Evolutionary conservation across 148 eudicot genomes (phyloP).

Genomic region (Vaccinium vitisidaea): DNA sequence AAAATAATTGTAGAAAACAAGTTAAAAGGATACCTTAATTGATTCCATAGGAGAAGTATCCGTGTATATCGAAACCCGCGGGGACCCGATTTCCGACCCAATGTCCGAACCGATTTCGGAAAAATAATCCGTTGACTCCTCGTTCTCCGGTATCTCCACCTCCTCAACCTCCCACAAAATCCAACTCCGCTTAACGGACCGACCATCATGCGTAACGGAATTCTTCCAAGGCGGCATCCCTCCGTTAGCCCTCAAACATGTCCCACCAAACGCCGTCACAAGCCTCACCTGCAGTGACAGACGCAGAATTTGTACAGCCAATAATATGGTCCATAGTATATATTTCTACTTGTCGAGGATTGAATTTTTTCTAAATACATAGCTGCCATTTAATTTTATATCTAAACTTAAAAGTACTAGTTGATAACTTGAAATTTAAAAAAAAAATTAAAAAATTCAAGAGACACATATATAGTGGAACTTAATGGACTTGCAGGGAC

Average conservation of each 20-base stretch:
- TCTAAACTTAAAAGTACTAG: too few relatives aligned
- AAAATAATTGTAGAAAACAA: not conserved
- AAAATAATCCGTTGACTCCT: constrained; percentile 23
- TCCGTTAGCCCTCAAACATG: constrained; percentile 65
- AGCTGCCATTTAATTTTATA: not conserved
- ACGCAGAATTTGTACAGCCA: not conserved
- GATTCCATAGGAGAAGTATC: constrained; percentile 29
- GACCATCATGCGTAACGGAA: constrained; percentile 63
- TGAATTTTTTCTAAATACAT: not conserved
- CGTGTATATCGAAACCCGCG: constrained; percentile 38
- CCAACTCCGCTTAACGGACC: constrained; percentile 44
- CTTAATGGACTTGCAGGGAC: not conserved
- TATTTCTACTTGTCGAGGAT: not conserved
- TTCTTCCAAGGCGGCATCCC: constrained; percentile 83
- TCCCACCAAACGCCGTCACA: constrained; percentile 37
- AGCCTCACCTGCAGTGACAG: constrained; percentile 21
- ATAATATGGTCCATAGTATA: not conserved
- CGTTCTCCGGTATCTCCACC: constrained; percentile 48
- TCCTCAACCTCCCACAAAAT: constrained; percentile 66
- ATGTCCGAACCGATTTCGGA: constrained; percentile 35
- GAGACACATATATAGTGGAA: not conserved
- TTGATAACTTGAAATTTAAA: not conserved
- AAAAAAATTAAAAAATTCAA: too few relatives aligned
- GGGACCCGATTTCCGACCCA: constrained; percentile 28
- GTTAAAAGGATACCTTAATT: constrained; percentile 30